These are phyloP conservation scores for Solanum aculeatissimum DNA, from an alignment of 305 asterid species.

Conservation along the genomic window DNA sequence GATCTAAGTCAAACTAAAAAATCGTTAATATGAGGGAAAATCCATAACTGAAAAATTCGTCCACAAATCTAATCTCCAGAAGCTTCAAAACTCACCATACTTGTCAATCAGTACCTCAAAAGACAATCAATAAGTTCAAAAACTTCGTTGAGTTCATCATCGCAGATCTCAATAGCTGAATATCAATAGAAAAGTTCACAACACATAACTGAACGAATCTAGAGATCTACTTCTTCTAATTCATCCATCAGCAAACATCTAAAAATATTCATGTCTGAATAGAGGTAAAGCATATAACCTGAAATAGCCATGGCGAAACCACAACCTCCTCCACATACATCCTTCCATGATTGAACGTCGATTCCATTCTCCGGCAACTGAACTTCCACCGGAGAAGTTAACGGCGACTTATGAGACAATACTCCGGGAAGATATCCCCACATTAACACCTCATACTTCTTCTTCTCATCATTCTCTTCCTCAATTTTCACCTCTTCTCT, in stretches of 20 bases:
- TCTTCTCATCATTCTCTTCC: conserved; percentile 18
- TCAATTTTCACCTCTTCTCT: conserved; percentile 1
- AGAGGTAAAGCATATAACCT: neutral
- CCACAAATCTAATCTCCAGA: neutral
- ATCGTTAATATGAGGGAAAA: neutral
- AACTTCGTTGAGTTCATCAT: neutral
- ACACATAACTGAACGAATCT: neutral
- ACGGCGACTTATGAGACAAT: conserved; percentile 26
- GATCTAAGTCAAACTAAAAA: neutral
- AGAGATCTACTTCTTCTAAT: neutral
- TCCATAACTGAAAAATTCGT: neutral
- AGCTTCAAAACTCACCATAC: neutral
- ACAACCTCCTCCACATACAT: conserved; percentile 63
- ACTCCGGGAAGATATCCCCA: conserved; percentile 65
- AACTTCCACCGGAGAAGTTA: conserved; percentile 33
- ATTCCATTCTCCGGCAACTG: conserved; percentile 23
- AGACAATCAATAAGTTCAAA: neutral
- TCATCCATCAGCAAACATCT: neutral
- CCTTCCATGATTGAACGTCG: conserved; percentile 48
- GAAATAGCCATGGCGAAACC: conserved; percentile 66
- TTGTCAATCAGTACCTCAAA: neutral
- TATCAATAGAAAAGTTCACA: neutral
- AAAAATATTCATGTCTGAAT: neutral
- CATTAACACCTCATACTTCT: conserved; percentile 39
- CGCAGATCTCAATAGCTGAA: neutral